Percentiles rank a stretch among this genome's conserved stretches.
phyloP scores from a whole-genome alignment of 495 filamentous ascomycete genomes.

The Podospora anserina region DNA sequence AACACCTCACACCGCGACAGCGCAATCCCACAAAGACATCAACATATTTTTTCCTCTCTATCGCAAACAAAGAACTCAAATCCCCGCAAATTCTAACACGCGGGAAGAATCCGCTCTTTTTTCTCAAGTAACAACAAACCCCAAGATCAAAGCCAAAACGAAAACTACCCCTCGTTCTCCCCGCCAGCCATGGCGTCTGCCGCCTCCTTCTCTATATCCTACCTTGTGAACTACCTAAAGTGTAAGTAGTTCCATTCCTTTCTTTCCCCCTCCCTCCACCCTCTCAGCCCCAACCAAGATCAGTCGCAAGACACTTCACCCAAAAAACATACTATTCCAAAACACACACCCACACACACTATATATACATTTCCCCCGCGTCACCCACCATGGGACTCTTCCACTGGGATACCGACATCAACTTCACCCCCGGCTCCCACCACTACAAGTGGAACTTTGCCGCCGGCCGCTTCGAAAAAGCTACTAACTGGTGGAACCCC shows the following conservation, averaged over 20 bases:
- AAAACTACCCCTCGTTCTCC: too few species aligned
- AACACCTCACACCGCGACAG: slow-evolving; percentile 58
- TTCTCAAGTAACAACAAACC: neutral
- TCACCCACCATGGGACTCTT: too few species aligned
- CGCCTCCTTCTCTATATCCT: neutral
- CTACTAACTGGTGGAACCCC: too few species aligned
- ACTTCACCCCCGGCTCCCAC: too few species aligned
- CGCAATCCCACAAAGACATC: slow-evolving; percentile 30
- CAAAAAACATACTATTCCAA: too few species aligned
- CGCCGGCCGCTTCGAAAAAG: too few species aligned
- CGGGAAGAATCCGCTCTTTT: neutral
- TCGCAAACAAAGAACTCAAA: neutral
- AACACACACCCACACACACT: too few species aligned
- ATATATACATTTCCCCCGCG: too few species aligned
- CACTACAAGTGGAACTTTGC: too few species aligned
- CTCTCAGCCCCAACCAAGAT: neutral
- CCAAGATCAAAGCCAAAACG: neutral
- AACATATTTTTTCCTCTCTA: neutral
- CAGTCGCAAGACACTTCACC: too few species aligned
- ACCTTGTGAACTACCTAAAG: neutral
- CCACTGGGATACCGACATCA: too few species aligned
- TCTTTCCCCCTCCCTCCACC: neutral
- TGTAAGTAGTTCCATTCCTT: neutral
- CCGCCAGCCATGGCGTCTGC: neutral
- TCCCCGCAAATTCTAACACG: neutral